Evolutionary conservation across 116 monocot species (phyloP).

Genomic region (Papilionanthe hybrid): DNA sequence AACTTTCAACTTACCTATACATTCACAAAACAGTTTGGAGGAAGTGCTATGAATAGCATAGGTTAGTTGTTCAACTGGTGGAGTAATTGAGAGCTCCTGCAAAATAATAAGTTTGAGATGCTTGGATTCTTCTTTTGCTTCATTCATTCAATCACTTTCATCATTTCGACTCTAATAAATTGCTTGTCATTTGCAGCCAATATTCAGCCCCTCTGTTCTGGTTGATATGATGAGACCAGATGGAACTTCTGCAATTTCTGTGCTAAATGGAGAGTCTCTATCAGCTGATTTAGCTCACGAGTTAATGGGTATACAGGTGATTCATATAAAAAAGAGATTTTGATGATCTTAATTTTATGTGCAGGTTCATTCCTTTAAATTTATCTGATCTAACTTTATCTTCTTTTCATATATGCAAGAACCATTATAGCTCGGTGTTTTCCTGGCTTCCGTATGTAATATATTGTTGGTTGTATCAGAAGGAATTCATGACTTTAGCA

Average conservation of each 20-base stretch:
- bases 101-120: neutral
- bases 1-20: too few relatives aligned
- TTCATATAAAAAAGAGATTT: slow-evolving; percentile 3
- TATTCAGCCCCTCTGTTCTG: slow-evolving; percentile 79
- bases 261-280: slow-evolving; percentile 63
- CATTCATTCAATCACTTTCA: neutral
- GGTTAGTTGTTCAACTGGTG: neutral
- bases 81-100: neutral
- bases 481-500: slow-evolving; percentile 67
- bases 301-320: slow-evolving; percentile 82
- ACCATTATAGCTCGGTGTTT: slow-evolving; percentile 73
- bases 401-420: slow-evolving; percentile 54
- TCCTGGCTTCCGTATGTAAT: slow-evolving; percentile 87
- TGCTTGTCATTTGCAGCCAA: slow-evolving; percentile 47
- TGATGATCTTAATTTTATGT: neutral
- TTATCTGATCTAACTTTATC: slow-evolving; percentile 13
- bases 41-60: neutral
- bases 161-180: neutral
- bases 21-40: neutral
- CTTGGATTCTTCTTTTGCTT: neutral
- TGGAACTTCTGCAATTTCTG: slow-evolving; percentile 74
- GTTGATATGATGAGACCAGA: slow-evolving; percentile 91
- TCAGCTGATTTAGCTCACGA: slow-evolving; percentile 87
- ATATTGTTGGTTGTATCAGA: slow-evolving; percentile 79
- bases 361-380: neutral